phyloP scores from a whole-genome alignment of 2,329 filamentous ascomycete species.

The Pezicula neosporulosa region DNA sequence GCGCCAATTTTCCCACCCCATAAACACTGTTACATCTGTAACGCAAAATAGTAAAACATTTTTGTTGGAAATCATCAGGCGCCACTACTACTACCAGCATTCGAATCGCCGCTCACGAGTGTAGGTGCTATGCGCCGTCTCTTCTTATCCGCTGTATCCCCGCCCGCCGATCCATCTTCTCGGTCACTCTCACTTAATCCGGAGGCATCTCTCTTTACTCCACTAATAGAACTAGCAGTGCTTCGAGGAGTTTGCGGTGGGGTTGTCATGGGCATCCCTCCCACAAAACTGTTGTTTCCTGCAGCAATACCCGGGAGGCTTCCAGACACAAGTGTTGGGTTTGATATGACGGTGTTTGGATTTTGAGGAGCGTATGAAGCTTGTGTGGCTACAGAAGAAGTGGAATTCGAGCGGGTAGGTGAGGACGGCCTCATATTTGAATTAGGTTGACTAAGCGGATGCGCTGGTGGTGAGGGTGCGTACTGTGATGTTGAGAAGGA shows the following conservation, averaged over 20 bases:
- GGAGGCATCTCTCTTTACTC: constrained; percentile 49
- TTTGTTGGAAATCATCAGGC: too few species aligned
- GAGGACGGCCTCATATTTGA: constrained; percentile 60
- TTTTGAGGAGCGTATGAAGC: constrained; percentile 39
- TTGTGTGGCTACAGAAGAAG: constrained; percentile 74
- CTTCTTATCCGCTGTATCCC: constrained; percentile 47
- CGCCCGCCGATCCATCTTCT: constrained; percentile 44
- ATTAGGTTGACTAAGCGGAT: constrained; percentile 43
- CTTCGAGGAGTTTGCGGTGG: constrained; percentile 84
- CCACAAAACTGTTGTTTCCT: constrained; percentile 48
- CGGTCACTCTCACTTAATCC: constrained; percentile 37
- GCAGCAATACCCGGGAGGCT: constrained; percentile 75
- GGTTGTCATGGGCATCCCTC: constrained; percentile 73
- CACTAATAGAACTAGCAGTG: constrained; percentile 52
- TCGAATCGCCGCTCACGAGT: constrained; percentile 34
- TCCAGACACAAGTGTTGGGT: constrained; percentile 74
- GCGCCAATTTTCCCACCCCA: too few species aligned
- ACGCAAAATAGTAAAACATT: too few species aligned
- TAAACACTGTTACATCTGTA: too few species aligned
- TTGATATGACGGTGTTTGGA: constrained; percentile 56
- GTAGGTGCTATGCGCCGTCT: constrained; percentile 70
- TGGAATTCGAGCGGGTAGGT: constrained; percentile 80
- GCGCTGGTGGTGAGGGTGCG: constrained; percentile 56
- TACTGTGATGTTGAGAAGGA: constrained; percentile 43
- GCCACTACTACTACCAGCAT: background rate